A percentile compares a stretch with the other conserved stretches of the same genome.
Conservation (phyloP, 495 filamentous ascomycete species). For the Penicillium riverlandense region DNA sequence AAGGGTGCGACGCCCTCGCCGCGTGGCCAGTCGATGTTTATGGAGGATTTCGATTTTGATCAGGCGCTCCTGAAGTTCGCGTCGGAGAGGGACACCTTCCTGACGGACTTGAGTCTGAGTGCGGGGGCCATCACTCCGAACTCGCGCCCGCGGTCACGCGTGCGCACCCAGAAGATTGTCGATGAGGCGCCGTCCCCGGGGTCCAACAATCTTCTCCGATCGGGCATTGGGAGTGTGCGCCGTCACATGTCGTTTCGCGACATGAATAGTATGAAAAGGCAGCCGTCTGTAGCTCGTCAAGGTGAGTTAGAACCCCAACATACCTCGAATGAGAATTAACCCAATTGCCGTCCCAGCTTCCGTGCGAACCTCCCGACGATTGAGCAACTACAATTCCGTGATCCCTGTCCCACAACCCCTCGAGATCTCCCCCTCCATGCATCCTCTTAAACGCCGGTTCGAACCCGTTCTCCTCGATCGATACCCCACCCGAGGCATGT, state of each 20-base stretch:
- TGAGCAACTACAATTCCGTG: constrained; percentile 98
- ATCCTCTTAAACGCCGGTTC: constrained; percentile 87
- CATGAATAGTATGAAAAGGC: constrained; percentile 90
- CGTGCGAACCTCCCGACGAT: constrained; percentile 75
- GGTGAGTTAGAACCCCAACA: constrained; percentile 43
- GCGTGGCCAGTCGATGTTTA: constrained; percentile 22
- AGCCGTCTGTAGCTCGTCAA: constrained; percentile 70
- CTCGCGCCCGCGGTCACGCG: constrained; percentile 62
- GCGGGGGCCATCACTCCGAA: constrained; percentile 73
- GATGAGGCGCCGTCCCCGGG: constrained; percentile 53
- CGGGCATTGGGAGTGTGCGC: constrained; percentile 67
- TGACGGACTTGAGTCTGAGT: constrained; percentile 86
- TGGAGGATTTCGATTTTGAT: constrained; percentile 82
- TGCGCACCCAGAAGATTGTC: constrained; percentile 73
- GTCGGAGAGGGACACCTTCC: constrained; percentile 83
- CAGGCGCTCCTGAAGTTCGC: constrained; percentile 89
- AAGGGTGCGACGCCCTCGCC: constrained; percentile 46
- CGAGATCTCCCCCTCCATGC: constrained; percentile 84
- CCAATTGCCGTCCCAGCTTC: constrained; percentile 52
- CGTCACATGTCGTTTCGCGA: constrained; percentile 84
- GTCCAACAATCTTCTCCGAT: constrained; percentile 38
- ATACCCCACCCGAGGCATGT: constrained; percentile 77
- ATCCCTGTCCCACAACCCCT: constrained; percentile 90
- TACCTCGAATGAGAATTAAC: background rate
- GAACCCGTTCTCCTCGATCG: constrained; percentile 91